These are phyloP conservation scores for Laguncularia racemosa DNA, from an alignment of 345 rosid species.

Conservation along the genomic window DNA sequence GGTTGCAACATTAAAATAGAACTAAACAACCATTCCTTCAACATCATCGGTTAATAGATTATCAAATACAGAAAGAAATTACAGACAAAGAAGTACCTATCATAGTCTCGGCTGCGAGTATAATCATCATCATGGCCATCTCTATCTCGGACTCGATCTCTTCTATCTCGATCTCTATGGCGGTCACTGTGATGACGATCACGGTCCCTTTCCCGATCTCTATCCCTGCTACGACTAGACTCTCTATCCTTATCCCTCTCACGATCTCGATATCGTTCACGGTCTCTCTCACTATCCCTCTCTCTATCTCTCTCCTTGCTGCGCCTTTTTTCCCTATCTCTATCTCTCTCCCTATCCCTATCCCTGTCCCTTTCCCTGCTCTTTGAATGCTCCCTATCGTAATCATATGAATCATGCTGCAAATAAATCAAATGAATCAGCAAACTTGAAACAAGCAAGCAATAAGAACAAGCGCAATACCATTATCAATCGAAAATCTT, in stretches of 20 bases:
- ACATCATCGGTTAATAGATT: too few species aligned
- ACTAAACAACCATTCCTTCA: too few species aligned
- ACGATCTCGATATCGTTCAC: conserved; percentile 17
- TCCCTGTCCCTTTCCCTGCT: conserved; percentile 56
- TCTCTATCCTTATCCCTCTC: conserved; percentile 16
- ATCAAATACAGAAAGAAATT: too few species aligned
- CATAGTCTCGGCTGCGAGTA: conserved; percentile 51
- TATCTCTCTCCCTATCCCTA: conserved; percentile 20
- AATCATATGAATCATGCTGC: conserved; percentile 56
- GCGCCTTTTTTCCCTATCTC: conserved; percentile 20
- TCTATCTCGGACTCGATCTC: conserved; percentile 71
- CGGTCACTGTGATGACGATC: conserved; percentile 21
- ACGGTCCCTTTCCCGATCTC: conserved; percentile 24
- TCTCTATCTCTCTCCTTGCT: conserved; percentile 22
- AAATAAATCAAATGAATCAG: background rate
- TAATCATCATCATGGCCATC: conserved; percentile 49
- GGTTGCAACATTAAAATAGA: too few species aligned
- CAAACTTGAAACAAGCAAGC: background rate
- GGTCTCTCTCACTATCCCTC: conserved; percentile 14
- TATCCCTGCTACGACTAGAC: conserved; percentile 18
- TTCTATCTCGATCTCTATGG: conserved; percentile 53
- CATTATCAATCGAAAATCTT: too few species aligned
- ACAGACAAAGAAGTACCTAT: conserved; percentile 30
- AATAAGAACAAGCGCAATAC: too few species aligned
- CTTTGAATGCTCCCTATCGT: conserved; percentile 63